A percentile compares a stretch with the other conserved stretches of the same genome.
Evolutionary conservation across 1,139 yeast species (phyloP).

Genomic region (Geotrichum candidum): DNA sequence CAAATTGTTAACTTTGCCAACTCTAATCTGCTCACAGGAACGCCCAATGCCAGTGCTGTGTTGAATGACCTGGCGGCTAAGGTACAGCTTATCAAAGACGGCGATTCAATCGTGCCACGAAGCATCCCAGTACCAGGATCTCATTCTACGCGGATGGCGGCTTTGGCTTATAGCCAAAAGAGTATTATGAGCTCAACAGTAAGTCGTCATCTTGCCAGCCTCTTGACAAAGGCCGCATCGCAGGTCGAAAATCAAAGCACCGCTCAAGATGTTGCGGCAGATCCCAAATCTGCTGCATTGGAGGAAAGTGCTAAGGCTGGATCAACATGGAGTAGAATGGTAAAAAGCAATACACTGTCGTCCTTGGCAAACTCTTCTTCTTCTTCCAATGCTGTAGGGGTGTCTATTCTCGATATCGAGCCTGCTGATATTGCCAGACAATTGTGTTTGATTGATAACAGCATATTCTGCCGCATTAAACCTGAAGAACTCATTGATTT

Average conservation of each 20-base stretch:
- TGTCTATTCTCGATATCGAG: slow-evolving; percentile 55
- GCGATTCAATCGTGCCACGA: slow-evolving; percentile 28
- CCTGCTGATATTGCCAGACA: slow-evolving; percentile 82
- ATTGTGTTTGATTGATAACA: slow-evolving; percentile 71
- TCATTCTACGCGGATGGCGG: slow-evolving; percentile 1
- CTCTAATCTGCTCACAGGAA: slow-evolving; percentile 37
- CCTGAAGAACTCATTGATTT: slow-evolving; percentile 72
- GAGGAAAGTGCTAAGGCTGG: not conserved
- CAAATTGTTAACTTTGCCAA: slow-evolving; percentile 72
- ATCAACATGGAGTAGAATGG: slow-evolving; percentile 21
- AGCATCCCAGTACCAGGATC: slow-evolving; percentile 21
- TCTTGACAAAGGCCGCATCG: slow-evolving; percentile 7
- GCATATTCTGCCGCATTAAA: slow-evolving; percentile 58
- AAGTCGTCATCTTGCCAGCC: slow-evolving; percentile 6
- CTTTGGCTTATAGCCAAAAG: slow-evolving; percentile 10
- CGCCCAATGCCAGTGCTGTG: slow-evolving; percentile 25
- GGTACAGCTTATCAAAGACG: slow-evolving; percentile 21
- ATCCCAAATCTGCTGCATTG: not conserved
- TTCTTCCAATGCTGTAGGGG: not conserved
- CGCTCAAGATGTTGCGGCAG: slow-evolving; percentile 2
- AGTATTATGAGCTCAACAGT: slow-evolving; percentile 5
- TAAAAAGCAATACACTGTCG: slow-evolving; percentile 14
- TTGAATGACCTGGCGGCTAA: slow-evolving; percentile 25
- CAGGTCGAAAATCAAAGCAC: not conserved
- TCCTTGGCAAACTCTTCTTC: not conserved